Evolutionary conservation across 2,329 filamentous ascomycete species (phyloP).

Genomic region (Achaetomium macrosporum): DNA sequence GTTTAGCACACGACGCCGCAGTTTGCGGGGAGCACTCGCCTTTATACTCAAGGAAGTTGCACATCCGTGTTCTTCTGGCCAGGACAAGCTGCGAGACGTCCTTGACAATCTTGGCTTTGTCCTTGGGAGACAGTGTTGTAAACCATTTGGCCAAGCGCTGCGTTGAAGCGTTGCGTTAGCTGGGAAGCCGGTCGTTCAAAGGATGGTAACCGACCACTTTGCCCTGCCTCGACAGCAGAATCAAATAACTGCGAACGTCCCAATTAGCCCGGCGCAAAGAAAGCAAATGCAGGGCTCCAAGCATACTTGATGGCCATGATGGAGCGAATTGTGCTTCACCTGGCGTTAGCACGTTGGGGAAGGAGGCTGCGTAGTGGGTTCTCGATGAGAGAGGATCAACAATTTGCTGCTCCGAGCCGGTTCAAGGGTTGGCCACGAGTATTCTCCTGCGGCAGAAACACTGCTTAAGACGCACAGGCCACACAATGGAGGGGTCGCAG

Average conservation of each 20-base stretch:
- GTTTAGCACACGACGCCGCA: neutral
- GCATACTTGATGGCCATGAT: slow-evolving; percentile 49
- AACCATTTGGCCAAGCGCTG: slow-evolving; percentile 99
- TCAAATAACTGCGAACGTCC: slow-evolving; percentile 68
- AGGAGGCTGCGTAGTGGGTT: slow-evolving; percentile 2
- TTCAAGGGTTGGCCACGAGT: slow-evolving; percentile 23
- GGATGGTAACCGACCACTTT: slow-evolving; percentile 75
- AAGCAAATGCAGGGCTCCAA: neutral
- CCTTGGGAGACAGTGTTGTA: slow-evolving; percentile 91
- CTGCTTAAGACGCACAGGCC: slow-evolving; percentile 1
- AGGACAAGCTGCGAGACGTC: slow-evolving; percentile 97
- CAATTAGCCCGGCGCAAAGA: slow-evolving; percentile 22
- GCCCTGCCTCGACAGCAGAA: slow-evolving; percentile 94
- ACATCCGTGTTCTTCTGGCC: slow-evolving; percentile 94
- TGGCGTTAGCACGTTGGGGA: slow-evolving; percentile 4
- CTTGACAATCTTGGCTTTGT: slow-evolving; percentile 99
- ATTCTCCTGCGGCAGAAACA: slow-evolving; percentile 7
- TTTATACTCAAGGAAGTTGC: slow-evolving; percentile 99
- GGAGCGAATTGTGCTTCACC: slow-evolving; percentile 16
- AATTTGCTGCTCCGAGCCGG: neutral
- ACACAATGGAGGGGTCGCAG: slow-evolving; percentile 1
- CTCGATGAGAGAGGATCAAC: neutral
- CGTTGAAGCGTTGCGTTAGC: neutral
- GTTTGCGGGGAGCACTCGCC: slow-evolving; percentile 45
- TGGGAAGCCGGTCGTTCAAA: neutral